A percentile compares a stretch with the other conserved stretches of the same genome.
Conservation (phyloP, 805 yeast species). For the Metschnikowia chrysomelidarum region DNA sequence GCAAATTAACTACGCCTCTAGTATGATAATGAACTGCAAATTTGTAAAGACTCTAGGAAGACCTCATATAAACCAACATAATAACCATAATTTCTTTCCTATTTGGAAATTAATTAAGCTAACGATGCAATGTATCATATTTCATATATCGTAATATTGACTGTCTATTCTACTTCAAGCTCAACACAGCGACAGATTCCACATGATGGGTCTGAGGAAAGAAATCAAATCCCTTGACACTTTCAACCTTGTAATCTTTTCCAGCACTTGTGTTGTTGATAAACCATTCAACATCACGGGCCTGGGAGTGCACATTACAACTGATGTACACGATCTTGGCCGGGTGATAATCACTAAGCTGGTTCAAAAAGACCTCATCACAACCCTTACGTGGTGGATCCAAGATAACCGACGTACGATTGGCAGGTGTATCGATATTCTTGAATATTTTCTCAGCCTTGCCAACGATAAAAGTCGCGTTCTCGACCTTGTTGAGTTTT, state of each 20-base stretch:
- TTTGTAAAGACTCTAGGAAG: not conserved
- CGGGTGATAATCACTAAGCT: slow-evolving; percentile 79
- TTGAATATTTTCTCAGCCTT: slow-evolving; percentile 89
- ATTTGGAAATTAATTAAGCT: too few species aligned
- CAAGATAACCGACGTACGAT: slow-evolving; percentile 80
- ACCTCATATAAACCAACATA: too few species aligned
- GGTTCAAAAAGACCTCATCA: slow-evolving; percentile 82
- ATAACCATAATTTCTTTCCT: too few species aligned
- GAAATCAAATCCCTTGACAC: slow-evolving; percentile 92
- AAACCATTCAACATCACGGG: slow-evolving; percentile 87
- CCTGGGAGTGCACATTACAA: slow-evolving; percentile 97
- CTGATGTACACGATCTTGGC: slow-evolving; percentile 89
- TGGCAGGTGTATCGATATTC: slow-evolving; percentile 70
- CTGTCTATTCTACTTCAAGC: slow-evolving; percentile 9
- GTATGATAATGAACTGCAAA: too few species aligned
- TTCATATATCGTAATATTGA: too few species aligned
- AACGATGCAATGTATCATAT: too few species aligned
- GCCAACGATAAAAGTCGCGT: slow-evolving; percentile 84
- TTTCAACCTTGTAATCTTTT: slow-evolving; percentile 63
- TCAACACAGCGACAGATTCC: slow-evolving; percentile 78
- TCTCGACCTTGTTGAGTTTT: slow-evolving; percentile 64
- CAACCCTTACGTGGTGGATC: slow-evolving; percentile 99
- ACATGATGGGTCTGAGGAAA: slow-evolving; percentile 95
- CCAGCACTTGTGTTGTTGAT: slow-evolving; percentile 65
- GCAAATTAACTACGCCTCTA: too few species aligned